A percentile compares a stretch with the other conserved stretches of the same genome.
Evolutionary conservation across 2,329 filamentous ascomycete species (phyloP).

Genomic region (Diaporthe sp.): DNA sequence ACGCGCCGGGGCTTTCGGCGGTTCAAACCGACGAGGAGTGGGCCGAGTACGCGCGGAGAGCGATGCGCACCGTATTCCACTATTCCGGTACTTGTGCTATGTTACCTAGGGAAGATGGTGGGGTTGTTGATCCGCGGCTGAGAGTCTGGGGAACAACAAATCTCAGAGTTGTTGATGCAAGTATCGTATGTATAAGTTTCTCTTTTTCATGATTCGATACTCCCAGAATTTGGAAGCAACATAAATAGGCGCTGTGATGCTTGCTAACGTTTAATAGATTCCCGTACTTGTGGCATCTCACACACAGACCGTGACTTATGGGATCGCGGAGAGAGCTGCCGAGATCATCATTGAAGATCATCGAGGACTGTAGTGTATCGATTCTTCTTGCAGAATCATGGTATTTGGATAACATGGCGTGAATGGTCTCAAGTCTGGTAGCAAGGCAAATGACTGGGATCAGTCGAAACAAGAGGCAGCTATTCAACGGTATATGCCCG

Average conservation of each 20-base stretch:
- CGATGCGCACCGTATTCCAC: constrained; percentile 49
- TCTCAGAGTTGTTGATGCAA: constrained; percentile 58
- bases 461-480: not conserved
- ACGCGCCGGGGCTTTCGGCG: constrained; percentile 50
- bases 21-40: constrained; percentile 44
- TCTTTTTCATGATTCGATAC: too few relatives aligned
- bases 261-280: not conserved
- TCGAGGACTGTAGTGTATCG: not conserved
- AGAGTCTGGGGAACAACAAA: constrained; percentile 57
- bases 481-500: too few relatives aligned
- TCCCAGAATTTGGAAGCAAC: too few relatives aligned
- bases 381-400: not conserved
- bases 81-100: constrained; percentile 57
- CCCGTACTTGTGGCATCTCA: constrained; percentile 27
- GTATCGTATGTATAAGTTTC: constrained; percentile 44
- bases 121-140: constrained; percentile 57
- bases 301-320: constrained; percentile 27
- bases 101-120: constrained; percentile 56
- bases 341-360: constrained; percentile 25
- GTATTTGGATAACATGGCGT: too few relatives aligned
- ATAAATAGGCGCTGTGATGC: rapidly evolving
- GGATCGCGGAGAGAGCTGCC: constrained; percentile 32
- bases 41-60: constrained; percentile 28
- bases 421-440: not conserved
- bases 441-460: not conserved